Percentiles rank a stretch among this genome's conserved stretches.
Evolutionary conservation across 371 early-diverging fungal genomes (phyloP).

Genomic region (Nematocida minor): DNA sequence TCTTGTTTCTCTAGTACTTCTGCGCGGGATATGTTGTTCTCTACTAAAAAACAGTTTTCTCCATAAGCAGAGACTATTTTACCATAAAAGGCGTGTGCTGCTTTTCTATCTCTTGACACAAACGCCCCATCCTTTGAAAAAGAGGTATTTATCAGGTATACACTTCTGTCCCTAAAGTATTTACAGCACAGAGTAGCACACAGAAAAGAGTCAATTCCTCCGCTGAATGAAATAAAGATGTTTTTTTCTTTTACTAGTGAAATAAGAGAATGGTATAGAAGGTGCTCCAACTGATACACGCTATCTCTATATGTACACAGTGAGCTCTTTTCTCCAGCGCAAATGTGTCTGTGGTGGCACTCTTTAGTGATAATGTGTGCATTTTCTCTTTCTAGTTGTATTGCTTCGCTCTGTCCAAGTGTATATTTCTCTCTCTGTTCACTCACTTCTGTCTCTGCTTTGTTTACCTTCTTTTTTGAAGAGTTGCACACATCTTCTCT

Average conservation of each 20-base stretch:
- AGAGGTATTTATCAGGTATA: conserved; percentile 33
- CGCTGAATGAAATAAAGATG: conserved; percentile 34
- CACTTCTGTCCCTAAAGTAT: not conserved
- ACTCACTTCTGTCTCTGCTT: too few species aligned
- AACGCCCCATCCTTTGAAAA: not conserved
- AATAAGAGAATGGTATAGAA: conserved; percentile 1
- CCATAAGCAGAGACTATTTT: not conserved
- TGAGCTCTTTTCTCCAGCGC: too few species aligned
- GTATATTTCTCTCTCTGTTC: too few species aligned
- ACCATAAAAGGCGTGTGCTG: not conserved
- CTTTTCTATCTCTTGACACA: conserved; percentile 8
- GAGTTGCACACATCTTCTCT: too few species aligned
- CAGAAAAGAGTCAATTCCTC: conserved; percentile 47
- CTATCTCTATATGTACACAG: too few species aligned
- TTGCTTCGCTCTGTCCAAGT: too few species aligned
- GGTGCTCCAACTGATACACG: not conserved
- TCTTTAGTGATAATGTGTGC: too few species aligned
- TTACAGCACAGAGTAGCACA: conserved; percentile 20
- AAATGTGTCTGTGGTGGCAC: too few species aligned
- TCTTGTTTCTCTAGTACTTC: conserved; percentile 2
- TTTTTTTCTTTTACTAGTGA: not conserved
- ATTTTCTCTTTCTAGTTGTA: too few species aligned
- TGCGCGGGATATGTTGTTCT: conserved; percentile 13
- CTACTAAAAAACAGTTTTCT: not conserved
- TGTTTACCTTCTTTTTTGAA: too few species aligned